phyloP scores from a whole-genome alignment of 768 basidiomycete species.

The Porpolomopsis calyptriformis region DNA sequence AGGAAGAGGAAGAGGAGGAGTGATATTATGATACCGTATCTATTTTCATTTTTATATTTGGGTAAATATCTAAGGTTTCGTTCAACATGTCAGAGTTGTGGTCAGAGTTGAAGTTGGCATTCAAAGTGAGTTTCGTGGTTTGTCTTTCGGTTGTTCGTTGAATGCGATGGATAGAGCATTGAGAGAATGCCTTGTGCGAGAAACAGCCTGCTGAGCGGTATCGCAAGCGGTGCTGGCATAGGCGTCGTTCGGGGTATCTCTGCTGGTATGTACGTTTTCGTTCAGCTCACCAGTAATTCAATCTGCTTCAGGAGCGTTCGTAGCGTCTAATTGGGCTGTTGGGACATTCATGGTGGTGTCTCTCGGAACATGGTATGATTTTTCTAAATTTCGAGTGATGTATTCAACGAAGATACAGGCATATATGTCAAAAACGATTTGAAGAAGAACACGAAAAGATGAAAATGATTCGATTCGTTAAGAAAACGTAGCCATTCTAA shows the following conservation, averaged over 20 bases:
- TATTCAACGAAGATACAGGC: conserved; percentile 29
- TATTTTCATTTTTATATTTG: no score
- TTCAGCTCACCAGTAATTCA: not conserved
- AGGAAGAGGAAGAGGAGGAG: conserved; percentile 1
- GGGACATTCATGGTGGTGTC: conserved; percentile 64
- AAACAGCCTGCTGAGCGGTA: conserved; percentile 63
- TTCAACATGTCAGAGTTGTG: not conserved
- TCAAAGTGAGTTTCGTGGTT: not conserved
- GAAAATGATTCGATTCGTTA: conserved; percentile 41
- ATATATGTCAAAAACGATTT: conserved; percentile 50
- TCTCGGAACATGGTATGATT: conserved; percentile 54
- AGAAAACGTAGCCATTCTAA: conserved; percentile 15
- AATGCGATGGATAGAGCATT: no score
- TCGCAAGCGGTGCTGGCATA: conserved; percentile 69
- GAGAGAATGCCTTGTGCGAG: conserved; percentile 51
- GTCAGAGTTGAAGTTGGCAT: not conserved
- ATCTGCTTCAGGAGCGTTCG: conserved; percentile 38
- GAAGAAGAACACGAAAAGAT: conserved; percentile 45
- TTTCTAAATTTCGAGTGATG: not conserved
- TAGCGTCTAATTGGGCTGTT: conserved; percentile 72
- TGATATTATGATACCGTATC: no score
- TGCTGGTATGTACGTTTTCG: conserved; percentile 35
- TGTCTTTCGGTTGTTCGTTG: not conserved
- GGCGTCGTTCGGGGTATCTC: conserved; percentile 63
- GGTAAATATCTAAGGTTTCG: no score